Conservation (phyloP, 345 rosid genomes). For the Heritiera littoralis region DNA sequence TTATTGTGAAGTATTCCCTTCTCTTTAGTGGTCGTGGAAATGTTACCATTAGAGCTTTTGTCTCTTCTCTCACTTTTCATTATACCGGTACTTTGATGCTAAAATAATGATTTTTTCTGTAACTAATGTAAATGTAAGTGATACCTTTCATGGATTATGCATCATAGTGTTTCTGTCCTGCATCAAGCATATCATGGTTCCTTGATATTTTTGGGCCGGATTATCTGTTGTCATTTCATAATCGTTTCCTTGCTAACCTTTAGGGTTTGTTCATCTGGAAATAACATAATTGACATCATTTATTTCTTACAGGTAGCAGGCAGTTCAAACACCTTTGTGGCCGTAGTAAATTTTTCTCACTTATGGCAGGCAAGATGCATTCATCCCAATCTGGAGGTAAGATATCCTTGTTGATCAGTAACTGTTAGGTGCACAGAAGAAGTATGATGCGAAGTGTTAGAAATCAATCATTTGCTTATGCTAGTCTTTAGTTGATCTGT, state of each 20-base stretch:
- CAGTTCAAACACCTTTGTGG: conserved; percentile 33
- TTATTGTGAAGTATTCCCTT: conserved; percentile 30
- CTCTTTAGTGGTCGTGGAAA: background rate
- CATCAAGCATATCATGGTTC: background rate
- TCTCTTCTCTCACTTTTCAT: conserved; percentile 2
- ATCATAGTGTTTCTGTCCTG: background rate
- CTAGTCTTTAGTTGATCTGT: background rate
- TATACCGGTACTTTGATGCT: background rate
- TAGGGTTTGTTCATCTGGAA: background rate
- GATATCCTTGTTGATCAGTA: background rate
- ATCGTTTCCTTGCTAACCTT: background rate
- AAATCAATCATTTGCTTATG: background rate
- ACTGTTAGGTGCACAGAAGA: background rate
- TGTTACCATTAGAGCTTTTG: background rate
- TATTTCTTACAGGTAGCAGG: conserved; percentile 31
- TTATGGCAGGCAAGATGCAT: conserved; percentile 33
- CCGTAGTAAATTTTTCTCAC: conserved; percentile 40
- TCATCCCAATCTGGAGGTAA: conserved; percentile 46
- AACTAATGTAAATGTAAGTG: background rate
- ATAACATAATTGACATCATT: background rate
- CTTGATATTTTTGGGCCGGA: background rate
- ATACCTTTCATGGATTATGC: background rate
- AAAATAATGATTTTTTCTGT: background rate
- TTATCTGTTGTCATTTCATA: background rate
- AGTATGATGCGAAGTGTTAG: background rate